Conservation (phyloP, 768 basidiomycete species). For the Myochromella boudieri region DNA sequence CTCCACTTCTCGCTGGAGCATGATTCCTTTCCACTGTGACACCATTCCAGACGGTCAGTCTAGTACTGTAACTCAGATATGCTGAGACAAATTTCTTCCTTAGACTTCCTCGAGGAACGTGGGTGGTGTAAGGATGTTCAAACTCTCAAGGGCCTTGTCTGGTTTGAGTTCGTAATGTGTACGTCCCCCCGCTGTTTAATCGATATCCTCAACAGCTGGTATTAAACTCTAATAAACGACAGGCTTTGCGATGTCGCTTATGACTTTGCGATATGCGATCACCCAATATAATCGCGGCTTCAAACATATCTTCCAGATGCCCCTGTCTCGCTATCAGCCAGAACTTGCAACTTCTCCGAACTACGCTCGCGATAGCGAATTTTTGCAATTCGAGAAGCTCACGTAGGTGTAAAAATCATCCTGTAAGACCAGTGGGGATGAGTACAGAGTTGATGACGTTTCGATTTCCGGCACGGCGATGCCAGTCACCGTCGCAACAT, state of each 20-base stretch:
- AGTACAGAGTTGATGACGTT: background rate
- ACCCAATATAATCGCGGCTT: conserved; percentile 43
- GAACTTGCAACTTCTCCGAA: conserved; percentile 4
- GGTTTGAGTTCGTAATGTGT: conserved; percentile 58
- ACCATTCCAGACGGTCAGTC: conserved; percentile 45
- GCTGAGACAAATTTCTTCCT: background rate
- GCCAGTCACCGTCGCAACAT: conserved; percentile 6
- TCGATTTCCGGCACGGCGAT: background rate
- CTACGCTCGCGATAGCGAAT: conserved; percentile 30
- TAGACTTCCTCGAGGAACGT: conserved; percentile 42
- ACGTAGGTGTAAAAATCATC: conserved; percentile 7
- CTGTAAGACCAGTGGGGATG: background rate
- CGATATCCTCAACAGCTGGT: background rate
- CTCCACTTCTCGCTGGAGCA: conserved; percentile 56
- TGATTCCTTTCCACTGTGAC: conserved; percentile 46
- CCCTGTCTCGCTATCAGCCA: conserved; percentile 49
- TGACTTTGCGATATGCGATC: conserved; percentile 45
- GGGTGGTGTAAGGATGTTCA: conserved; percentile 56
- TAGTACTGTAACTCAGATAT: too few species aligned
- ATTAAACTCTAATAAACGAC: background rate
- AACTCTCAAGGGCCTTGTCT: conserved; percentile 56
- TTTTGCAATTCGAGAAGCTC: conserved; percentile 35
- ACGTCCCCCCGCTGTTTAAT: conserved; percentile 20
- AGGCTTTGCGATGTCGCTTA: conserved; percentile 44
- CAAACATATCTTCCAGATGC: conserved; percentile 50